Evolutionary conservation across 176 grass and related monocot genomes (phyloP).

Genomic region (Hyparrhenia diplandra): DNA sequence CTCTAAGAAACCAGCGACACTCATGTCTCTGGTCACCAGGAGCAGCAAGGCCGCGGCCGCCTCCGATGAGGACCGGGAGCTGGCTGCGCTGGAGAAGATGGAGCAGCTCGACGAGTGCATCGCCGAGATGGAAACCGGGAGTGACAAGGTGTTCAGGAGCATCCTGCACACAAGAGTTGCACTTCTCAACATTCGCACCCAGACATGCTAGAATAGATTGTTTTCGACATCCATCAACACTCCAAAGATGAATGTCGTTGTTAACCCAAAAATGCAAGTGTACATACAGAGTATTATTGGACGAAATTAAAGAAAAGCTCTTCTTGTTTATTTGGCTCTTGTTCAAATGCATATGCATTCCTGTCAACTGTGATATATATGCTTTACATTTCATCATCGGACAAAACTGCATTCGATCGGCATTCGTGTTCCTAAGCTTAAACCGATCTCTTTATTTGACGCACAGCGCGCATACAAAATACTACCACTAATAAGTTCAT

Average conservation of each 20-base stretch:
- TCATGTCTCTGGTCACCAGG: constrained; percentile 17
- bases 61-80: constrained; percentile 27
- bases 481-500: constrained; percentile 18
- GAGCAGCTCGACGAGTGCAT: constrained; percentile 29
- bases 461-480: neutral
- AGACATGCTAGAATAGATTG: constrained; percentile 9
- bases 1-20: constrained; percentile 1
- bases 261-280: constrained; percentile 4
- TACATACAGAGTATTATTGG: constrained; percentile 27
- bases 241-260: neutral
- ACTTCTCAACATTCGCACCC: constrained; percentile 56
- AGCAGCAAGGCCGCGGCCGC: neutral
- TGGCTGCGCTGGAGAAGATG: neutral
- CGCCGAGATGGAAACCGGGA: constrained; percentile 24
- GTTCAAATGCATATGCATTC: neutral
- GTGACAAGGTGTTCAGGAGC: constrained; percentile 44
- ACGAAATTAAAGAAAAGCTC: neutral
- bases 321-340: neutral
- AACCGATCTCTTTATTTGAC: neutral
- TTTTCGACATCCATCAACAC: neutral
- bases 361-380: neutral
- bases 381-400: neutral
- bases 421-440: neutral
- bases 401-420: neutral
- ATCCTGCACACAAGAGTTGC: constrained; percentile 46